phyloP scores from a whole-genome alignment of 257 asterid genomes.

The Plectranthus barbatus region DNA sequence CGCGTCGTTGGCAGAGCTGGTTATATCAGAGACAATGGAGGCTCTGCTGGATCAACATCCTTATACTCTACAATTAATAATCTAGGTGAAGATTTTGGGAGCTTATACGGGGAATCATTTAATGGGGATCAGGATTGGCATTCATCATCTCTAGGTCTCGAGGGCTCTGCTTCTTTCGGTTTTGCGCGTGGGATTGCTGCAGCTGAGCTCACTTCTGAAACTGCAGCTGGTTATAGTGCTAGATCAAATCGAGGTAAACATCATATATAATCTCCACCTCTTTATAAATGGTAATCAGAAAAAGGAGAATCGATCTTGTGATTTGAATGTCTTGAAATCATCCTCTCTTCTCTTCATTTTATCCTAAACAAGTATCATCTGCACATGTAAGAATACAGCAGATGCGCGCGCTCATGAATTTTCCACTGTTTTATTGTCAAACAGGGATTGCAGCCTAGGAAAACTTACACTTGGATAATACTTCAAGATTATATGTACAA shows the following conservation, averaged over 20 bases:
- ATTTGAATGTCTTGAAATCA: no score
- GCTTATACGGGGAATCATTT: constrained; percentile 34
- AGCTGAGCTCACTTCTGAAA: no score
- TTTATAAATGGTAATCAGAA: background rate
- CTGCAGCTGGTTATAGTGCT: constrained; percentile 50
- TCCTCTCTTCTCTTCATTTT: background rate
- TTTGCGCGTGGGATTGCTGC: constrained; percentile 29
- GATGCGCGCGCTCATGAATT: background rate
- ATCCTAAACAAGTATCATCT: background rate
- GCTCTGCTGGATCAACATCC: constrained; percentile 21
- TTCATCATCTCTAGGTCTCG: constrained; percentile 44
- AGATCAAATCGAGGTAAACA: constrained; percentile 60
- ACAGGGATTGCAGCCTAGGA: constrained; percentile 73
- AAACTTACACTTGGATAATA: constrained; percentile 21
- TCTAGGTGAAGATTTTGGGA: constrained; percentile 32
- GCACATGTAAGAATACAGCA: background rate
- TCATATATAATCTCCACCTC: background rate
- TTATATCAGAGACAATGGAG: constrained; percentile 33
- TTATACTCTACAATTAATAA: constrained; percentile 29
- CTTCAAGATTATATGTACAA: constrained; percentile 22
- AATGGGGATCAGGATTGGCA: constrained; percentile 42
- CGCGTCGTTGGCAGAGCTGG: constrained; percentile 30
- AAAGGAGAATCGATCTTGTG: background rate
- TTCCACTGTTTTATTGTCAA: constrained; percentile 1
- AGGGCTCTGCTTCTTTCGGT: constrained; percentile 35